Base-by-base conservation (phyloP, 2,329 filamentous ascomycete genomes). In the Stachybotrys echinatus region DNA sequence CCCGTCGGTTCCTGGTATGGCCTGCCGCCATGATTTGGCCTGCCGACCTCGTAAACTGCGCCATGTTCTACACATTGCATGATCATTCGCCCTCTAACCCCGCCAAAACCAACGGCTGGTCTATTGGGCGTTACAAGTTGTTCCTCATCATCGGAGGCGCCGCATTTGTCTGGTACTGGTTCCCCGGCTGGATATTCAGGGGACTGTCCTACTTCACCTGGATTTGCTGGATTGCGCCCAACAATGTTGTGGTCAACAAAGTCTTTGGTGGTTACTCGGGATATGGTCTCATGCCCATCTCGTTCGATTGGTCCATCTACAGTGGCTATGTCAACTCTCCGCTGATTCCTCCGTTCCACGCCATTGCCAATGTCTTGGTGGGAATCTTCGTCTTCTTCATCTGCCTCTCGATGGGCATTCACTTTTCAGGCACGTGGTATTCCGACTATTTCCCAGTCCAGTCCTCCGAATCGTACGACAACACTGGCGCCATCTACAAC, bases 121-220 rank as follows among this genome's bases (percentile, higher is more conserved):
- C 61, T 31, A 75, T 87, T 45, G 76, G 80, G n/a, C 77, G 83
- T 47, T 86, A 84, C 64, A 75, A 74, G 54, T 80, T 80, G 63
- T 87, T 87, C 67, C 60, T 84, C 49, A 76, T 77, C 55, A 71
- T 83, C 34, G 78, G 79, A 55, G 60, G 66, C 22, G 75, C 66
- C 18, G 74, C 77, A 21, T 75, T 75, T 51, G 61, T 74, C 37
- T 77, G 79, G 78, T 81, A 83, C 57, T 84, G 78, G 76, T 75
- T 84, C 57, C 82, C 83, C 0, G 81, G 80, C 4, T 81, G 79
- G 60, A 77, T 87, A 40, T 83, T 81, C 52, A 80, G 80, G 48
- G 82, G 80, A 46, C 68, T 87, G 5, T 81, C 77, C 34, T 75
- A 80, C 55, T 86, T 86, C 58, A 80, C 80, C 34, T 84, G 80